Percentiles rank a stretch among this genome's conserved stretches.
Conservation (phyloP, 768 basidiomycete genomes). For the Leucocoprinus birnbaumii region DNA sequence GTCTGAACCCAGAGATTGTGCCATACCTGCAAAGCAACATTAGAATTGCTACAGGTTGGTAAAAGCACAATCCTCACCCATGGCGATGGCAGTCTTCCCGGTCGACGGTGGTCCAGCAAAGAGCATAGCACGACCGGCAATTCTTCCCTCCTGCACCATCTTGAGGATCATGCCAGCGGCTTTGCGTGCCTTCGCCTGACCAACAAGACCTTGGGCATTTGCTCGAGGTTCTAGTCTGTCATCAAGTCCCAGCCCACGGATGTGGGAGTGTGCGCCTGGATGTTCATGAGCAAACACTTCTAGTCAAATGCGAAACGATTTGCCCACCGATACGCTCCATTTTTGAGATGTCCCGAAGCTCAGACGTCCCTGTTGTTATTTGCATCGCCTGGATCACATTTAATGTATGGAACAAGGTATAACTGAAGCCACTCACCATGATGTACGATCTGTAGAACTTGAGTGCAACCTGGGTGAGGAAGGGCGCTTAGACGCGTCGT, state of each 20-base stretch:
- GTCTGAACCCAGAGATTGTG: slow-evolving; percentile 89
- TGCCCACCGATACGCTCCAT: slow-evolving; percentile 85
- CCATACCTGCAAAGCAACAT: slow-evolving; percentile 69
- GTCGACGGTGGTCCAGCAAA: slow-evolving; percentile 98
- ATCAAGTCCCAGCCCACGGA: slow-evolving; percentile 92
- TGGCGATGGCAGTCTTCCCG: slow-evolving; percentile 97
- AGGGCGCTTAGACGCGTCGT: slow-evolving; percentile 12
- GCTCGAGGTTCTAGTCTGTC: slow-evolving; percentile 86
- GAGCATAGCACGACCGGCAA: slow-evolving; percentile 93
- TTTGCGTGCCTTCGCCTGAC: slow-evolving; percentile 93
- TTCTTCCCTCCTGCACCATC: slow-evolving; percentile 96
- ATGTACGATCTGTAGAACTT: background rate
- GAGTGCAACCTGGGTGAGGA: background rate
- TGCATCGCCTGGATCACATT: slow-evolving; percentile 51
- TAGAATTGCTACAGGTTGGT: slow-evolving; percentile 17
- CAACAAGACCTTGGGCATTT: slow-evolving; percentile 95
- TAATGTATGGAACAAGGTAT: background rate
- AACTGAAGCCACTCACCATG: slow-evolving; percentile 10
- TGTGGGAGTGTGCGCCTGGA: slow-evolving; percentile 88
- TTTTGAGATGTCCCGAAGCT: slow-evolving; percentile 84
- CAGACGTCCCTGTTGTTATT: slow-evolving; percentile 75
- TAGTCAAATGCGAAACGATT: background rate
- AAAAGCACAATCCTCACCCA: slow-evolving; percentile 52
- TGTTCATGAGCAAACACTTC: slow-evolving; percentile 4
- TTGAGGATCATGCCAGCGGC: slow-evolving; percentile 97